phyloP scores from a whole-genome alignment of 306 rosid genomes.

The Ziziphus jujuba region DNA sequence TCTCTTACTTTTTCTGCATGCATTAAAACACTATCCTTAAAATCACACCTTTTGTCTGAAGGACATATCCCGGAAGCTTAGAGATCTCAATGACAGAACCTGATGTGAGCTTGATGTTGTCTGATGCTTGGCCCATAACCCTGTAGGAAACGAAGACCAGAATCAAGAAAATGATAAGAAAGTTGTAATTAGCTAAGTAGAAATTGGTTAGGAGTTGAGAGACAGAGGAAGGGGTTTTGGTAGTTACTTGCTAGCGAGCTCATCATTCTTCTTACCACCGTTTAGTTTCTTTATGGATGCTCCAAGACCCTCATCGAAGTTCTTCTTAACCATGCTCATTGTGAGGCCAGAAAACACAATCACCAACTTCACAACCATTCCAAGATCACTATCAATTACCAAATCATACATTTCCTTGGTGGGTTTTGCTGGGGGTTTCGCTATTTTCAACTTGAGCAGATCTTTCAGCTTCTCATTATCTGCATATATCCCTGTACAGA shows the following conservation, averaged over 20 bases:
- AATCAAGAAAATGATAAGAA: not conserved
- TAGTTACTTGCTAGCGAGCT: conserved; percentile 22
- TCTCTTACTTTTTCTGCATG: not conserved
- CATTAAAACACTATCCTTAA: not conserved
- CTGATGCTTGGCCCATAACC: conserved; percentile 11
- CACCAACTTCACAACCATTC: conserved; percentile 13
- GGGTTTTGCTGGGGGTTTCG: conserved; percentile 21
- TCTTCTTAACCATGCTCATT: conserved; percentile 14
- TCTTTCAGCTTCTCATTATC: conserved; percentile 23
- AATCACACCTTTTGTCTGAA: conserved; percentile 21
- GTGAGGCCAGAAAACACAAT: conserved; percentile 14
- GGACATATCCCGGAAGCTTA: conserved; percentile 17
- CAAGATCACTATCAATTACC: conserved; percentile 24
- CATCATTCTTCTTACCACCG: conserved; percentile 28
- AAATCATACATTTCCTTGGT: conserved; percentile 20
- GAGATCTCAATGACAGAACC: conserved; percentile 16
- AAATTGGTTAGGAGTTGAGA: not conserved
- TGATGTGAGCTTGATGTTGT: conserved; percentile 7
- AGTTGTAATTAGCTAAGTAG: not conserved
- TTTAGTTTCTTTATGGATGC: conserved; percentile 19
- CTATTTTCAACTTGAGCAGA: conserved; percentile 14
- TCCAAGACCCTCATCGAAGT: conserved; percentile 14
- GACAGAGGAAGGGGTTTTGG: not conserved
- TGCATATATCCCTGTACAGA: conserved; percentile 16
- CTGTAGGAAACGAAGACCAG: not conserved